phyloP scores from a whole-genome alignment of 1,284 basidiomycete genomes.

The Phellinidium pouzarii region DNA sequence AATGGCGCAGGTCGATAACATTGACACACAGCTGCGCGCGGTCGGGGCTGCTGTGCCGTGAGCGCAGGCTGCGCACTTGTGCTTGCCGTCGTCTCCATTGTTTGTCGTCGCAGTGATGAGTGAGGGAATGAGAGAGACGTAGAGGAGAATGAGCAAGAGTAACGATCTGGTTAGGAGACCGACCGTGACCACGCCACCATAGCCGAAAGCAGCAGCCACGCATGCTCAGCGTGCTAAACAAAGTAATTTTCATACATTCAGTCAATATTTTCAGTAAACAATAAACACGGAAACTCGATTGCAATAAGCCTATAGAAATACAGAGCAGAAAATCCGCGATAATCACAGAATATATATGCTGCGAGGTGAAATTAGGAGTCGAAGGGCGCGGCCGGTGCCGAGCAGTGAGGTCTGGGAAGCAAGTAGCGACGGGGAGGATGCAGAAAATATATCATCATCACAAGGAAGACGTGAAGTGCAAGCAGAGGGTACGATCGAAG shows the following conservation, averaged over 20 bases:
- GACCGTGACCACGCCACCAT: not conserved
- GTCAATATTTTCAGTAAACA: too few species aligned
- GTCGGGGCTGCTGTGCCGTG: not conserved
- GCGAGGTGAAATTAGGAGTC: not conserved
- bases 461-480: too few species aligned
- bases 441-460: not conserved
- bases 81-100: not conserved
- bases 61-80: not conserved
- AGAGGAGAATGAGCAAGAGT: not conserved
- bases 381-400: too few species aligned
- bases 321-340: not conserved
- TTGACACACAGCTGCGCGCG: not conserved
- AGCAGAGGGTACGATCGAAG: too few species aligned
- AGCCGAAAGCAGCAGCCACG: not conserved
- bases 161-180: not conserved
- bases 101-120: not conserved
- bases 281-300: not conserved
- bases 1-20: not conserved
- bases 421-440: not conserved
- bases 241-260: too few species aligned
- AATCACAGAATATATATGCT: not conserved
- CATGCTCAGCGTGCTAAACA: not conserved
- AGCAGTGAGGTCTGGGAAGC: not conserved
- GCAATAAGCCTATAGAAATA: not conserved
- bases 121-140: not conserved